Percentiles rank a stretch among this genome's conserved stretches.
Conservation (phyloP, 768 basidiomycete species). For the Russula abietina region DNA sequence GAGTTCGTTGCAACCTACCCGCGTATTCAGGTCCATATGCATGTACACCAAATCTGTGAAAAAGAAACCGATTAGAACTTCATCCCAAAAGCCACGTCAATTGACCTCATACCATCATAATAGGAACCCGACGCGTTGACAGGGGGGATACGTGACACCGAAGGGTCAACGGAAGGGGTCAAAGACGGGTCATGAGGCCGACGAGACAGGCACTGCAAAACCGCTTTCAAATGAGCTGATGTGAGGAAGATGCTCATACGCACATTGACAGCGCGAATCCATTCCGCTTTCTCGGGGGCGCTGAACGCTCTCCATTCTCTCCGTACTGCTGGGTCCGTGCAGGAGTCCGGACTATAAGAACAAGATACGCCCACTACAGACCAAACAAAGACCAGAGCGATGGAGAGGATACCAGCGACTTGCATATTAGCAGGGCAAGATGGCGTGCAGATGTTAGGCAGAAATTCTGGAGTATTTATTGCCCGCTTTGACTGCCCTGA, state of each 20-base stretch:
- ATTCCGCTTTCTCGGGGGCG: constrained; percentile 21
- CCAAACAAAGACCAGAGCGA: not conserved
- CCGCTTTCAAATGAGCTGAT: not conserved
- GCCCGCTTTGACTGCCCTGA: too few species aligned
- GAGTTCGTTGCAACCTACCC: constrained; percentile 3
- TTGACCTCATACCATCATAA: constrained; percentile 17
- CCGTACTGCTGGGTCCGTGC: constrained; percentile 24
- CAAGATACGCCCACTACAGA: not conserved
- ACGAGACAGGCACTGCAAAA: constrained; percentile 20
- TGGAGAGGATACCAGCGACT: not conserved
- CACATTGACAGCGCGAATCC: constrained; percentile 28
- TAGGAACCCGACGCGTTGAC: constrained; percentile 22
- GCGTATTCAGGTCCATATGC: constrained; percentile 29
- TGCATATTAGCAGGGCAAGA: not conserved
- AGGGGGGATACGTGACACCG: constrained; percentile 17
- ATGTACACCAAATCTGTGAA: constrained; percentile 26
- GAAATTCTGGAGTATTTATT: not conserved
- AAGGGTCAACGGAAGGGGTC: constrained; percentile 6
- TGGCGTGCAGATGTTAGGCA: too few species aligned
- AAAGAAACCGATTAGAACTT: not conserved
- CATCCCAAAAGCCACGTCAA: not conserved
- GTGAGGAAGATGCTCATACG: not conserved
- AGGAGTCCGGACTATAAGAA: not conserved
- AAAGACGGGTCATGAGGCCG: constrained; percentile 21
- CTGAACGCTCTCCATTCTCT: constrained; percentile 27